Evolutionary conservation across 2,329 filamentous ascomycete species (phyloP), one percentile per base, ranked within the genome.

Genomic region (Aaosphaeria arxii): DNA sequence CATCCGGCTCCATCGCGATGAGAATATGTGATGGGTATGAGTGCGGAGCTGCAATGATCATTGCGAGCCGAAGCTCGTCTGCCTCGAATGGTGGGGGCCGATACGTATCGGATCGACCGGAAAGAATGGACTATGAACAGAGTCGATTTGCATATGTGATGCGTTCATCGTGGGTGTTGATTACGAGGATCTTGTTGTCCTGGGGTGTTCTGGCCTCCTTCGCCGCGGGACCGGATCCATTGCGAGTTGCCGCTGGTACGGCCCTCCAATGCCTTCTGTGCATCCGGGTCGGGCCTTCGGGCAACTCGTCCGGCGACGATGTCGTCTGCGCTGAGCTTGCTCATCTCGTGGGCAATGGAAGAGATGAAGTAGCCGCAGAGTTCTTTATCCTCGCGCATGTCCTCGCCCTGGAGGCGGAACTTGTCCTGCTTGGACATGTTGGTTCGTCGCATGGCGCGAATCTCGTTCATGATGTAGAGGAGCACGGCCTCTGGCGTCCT

Each of bases 401-500:
- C 89, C 66, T 94, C 89, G 66, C 89, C 89, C 69, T 91, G 86
- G 11, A 94, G 77, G 39, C 83, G 80, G 71, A 91, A 91, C 50
- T 88, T 86, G 61, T 95, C 86, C 13, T 92, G 86, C 75, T 96
- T 96, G 68, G 81, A 79, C 79, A 95, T 83, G 72, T 95, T 91
- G 61, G 84, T 81, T 44, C 94, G 85, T 62, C 92, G 87, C 62
- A 92, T 82, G 53, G 84, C 83, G 62, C 89, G 89, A 64, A 99
- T 94, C 74, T 97, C 94, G 59, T 91, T 86, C 74, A 94, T 87
- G 54, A 96, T 90, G 76, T 91, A 91, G 11, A 95, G 80, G 52
- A 97, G 79, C 5, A 96, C 92, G 54, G 94, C 88, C 70, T 99
- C 94, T 0, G 92, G 84, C 58, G 88, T 91, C 59, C 85, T 83